Evolutionary conservation across 208 protist genomes (phyloP), one percentile per base, ranked within the genome.

Genomic region (Leishmania turanica): DNA sequence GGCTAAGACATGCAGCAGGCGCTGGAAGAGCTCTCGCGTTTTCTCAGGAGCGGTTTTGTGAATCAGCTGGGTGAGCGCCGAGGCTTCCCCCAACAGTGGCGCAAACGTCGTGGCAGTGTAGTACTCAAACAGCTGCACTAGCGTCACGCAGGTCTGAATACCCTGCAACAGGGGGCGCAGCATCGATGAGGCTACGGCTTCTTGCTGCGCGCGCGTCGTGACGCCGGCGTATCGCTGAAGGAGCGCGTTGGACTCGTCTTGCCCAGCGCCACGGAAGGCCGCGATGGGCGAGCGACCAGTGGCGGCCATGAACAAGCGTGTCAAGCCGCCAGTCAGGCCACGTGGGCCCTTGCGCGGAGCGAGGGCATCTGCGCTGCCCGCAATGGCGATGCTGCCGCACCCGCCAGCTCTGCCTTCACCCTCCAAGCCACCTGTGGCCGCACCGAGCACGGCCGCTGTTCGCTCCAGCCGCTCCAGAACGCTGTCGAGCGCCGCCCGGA

Each of bases 111-210:
- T 90, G 34, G 47, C 79, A 21, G 77, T 84, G 83, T 95, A 96
- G 86, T 96, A 97, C 69, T 84, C 85, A 56, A 95, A 94, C 31
- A 97, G 87, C 83, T 93, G 88, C 51, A 95, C 73, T 8, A 97
- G 80, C 27, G 82, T 75, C 75, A 94, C 91, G 62, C 80, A 80
- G 24, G 83, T 90, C 73, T 89, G 87, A 17, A 93, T 71, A n/a
- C 82, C 89, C 8, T 81, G 71, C 69, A 93, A 75, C 11, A 87
- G 80, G n/a, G 83, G 75, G 34, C 84, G 70, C n/a, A 95, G 68
- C 45, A 86, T 73, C 5, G 87, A 75, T n/a, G 65, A 56, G 17
- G 90, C 89, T 31, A 90, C 80, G 15, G 85, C 80, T 53, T 91
- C 89, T 72, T 89, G 86, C 78, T 94, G 93, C n/a, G 88, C 81